Evolutionary conservation across 2,329 filamentous ascomycete genomes (phyloP).

Genomic region (Cucurbitaria berberidis): DNA sequence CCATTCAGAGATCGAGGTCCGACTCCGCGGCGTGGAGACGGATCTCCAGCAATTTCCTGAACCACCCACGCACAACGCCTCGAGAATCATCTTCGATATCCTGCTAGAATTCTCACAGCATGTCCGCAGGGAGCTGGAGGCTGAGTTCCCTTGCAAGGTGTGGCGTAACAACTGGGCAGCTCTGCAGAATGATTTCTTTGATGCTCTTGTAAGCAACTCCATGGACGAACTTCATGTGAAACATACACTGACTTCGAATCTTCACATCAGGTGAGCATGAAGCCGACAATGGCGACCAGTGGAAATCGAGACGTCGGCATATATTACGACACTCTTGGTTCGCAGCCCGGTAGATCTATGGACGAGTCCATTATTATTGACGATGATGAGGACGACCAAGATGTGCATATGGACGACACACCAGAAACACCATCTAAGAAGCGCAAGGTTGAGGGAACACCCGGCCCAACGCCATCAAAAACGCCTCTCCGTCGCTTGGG

Average conservation of each 20-base stretch:
- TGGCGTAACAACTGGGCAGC: constrained; percentile 54
- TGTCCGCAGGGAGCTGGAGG: constrained; percentile 62
- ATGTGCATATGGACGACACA: not conserved
- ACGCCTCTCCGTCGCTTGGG: not conserved
- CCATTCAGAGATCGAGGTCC: constrained; percentile 50
- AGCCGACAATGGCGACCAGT: constrained; percentile 30
- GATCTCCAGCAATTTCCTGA: constrained; percentile 69
- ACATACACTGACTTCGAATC: too few relatives aligned
- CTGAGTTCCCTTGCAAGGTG: constrained; percentile 51
- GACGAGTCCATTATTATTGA: constrained; percentile 29
- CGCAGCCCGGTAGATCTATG: constrained; percentile 12
- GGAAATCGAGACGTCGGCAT: constrained; percentile 21
- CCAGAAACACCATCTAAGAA: constrained; percentile 41
- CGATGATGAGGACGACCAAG: constrained; percentile 9
- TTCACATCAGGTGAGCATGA: too few relatives aligned
- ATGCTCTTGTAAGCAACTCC: too few relatives aligned
- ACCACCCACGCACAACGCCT: constrained; percentile 67
- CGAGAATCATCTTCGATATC: constrained; percentile 67
- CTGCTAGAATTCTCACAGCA: constrained; percentile 63
- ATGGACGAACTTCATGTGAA: too few relatives aligned
- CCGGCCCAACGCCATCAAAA: constrained; percentile 2
- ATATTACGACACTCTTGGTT: constrained; percentile 3
- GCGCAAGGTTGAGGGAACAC: constrained; percentile 27
- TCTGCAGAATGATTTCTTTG: constrained; percentile 60
- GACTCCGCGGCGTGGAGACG: constrained; percentile 59